Conservation (phyloP, 805 yeast species). For the Yarrowia yakushimensis region DNA sequence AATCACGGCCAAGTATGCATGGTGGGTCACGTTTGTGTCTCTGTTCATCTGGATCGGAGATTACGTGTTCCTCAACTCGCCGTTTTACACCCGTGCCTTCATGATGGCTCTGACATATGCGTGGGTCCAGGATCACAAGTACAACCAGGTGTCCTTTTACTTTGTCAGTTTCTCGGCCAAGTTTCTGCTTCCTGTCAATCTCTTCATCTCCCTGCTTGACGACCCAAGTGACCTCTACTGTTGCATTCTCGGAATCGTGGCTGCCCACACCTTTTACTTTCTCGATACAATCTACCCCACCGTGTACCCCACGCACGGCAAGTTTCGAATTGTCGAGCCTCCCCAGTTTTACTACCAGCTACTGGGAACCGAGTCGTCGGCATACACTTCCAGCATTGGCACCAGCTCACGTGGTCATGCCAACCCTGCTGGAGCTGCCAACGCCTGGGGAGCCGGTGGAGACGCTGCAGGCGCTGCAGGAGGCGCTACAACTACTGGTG, state of each 20-base stretch:
- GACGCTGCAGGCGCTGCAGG: background rate
- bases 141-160: conserved; percentile 33
- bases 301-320: conserved; percentile 6
- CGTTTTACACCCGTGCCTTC: conserved; percentile 28
- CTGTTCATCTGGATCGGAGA: conserved; percentile 19
- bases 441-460: background rate
- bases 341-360: background rate
- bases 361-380: conserved; percentile 2
- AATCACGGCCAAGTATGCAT: conserved; percentile 8
- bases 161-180: conserved; percentile 36
- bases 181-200: conserved; percentile 36
- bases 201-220: conserved; percentile 34
- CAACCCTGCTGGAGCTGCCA: background rate
- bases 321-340: conserved; percentile 24
- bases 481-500: conserved; percentile 1
- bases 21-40: conserved; percentile 9
- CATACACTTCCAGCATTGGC: conserved; percentile 16
- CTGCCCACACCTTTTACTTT: conserved; percentile 31
- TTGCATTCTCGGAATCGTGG: conserved; percentile 37
- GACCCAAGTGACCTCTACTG: conserved; percentile 35
- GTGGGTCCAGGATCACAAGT: conserved; percentile 40
- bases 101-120: conserved; percentile 40
- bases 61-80: background rate
- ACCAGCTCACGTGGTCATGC: background rate
- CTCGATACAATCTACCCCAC: conserved; percentile 26